phyloP scores from a whole-genome alignment of 2,329 filamentous ascomycete species.

The Hypoxylon sp. region DNA sequence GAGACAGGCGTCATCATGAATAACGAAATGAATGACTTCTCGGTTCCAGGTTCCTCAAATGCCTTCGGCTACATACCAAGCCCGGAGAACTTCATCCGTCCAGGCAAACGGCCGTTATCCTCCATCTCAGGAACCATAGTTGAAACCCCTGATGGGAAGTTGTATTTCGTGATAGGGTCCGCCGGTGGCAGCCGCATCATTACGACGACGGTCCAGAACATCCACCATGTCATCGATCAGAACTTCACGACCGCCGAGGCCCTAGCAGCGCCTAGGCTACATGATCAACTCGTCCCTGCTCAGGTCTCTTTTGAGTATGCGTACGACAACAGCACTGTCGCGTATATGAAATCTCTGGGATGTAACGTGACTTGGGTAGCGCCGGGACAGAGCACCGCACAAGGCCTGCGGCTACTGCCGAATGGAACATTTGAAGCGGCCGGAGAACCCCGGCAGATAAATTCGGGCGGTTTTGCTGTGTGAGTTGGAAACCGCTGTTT shows the following conservation, averaged over 20 bases:
- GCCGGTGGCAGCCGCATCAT: constrained; percentile 89
- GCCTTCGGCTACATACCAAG: constrained; percentile 83
- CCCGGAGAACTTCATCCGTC: constrained; percentile 79
- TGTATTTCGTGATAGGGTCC: constrained; percentile 80
- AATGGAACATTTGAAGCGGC: constrained; percentile 82
- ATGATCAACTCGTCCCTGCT: constrained; percentile 85
- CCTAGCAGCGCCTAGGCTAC: constrained; percentile 76
- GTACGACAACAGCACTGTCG: constrained; percentile 77
- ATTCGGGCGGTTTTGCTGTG: constrained; percentile 74
- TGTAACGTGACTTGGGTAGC: constrained; percentile 82
- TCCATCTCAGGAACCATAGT: constrained; percentile 84
- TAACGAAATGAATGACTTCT: constrained; percentile 78
- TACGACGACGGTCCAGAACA: constrained; percentile 81
- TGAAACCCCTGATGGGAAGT: constrained; percentile 73
- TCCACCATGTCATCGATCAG: constrained; percentile 80
- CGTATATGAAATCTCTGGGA: constrained; percentile 72
- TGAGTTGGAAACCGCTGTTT: constrained; percentile 45
- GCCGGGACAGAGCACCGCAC: constrained; percentile 75
- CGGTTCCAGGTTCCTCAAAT: constrained; percentile 77
- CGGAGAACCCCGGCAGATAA: constrained; percentile 82
- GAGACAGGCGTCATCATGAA: constrained; percentile 85
- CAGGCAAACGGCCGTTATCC: constrained; percentile 82
- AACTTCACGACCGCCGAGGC: constrained; percentile 71
- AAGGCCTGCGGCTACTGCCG: constrained; percentile 73
- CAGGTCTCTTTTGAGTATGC: constrained; percentile 76